A percentile compares a stretch with the other conserved stretches of the same genome.
These are phyloP conservation scores for Diaporthe ilicicola DNA, from an alignment of 2,329 filamentous ascomycete genomes.

Conservation along the genomic window DNA sequence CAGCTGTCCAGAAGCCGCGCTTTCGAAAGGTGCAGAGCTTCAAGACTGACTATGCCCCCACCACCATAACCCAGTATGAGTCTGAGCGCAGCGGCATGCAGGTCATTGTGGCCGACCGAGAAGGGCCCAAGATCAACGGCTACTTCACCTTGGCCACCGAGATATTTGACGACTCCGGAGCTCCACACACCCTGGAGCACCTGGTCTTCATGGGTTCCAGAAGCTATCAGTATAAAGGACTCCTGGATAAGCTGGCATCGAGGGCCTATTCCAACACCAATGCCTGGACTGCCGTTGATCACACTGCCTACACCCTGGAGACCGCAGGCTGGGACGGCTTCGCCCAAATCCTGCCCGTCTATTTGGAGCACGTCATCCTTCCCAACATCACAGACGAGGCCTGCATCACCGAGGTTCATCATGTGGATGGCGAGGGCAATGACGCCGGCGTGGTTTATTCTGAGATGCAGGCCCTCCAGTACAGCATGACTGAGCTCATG, in stretches of 20 bases:
- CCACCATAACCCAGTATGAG: slow-evolving; percentile 92
- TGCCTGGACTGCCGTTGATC: slow-evolving; percentile 95
- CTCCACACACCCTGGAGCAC: slow-evolving; percentile 87
- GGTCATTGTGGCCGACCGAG: slow-evolving; percentile 88
- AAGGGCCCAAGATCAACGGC: slow-evolving; percentile 93
- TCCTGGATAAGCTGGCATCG: slow-evolving; percentile 92
- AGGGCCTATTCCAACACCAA: slow-evolving; percentile 94
- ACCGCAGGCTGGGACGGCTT: slow-evolving; percentile 98
- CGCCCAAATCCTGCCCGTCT: slow-evolving; percentile 91
- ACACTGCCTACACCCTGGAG: slow-evolving; percentile 95
- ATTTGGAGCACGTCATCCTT: slow-evolving; percentile 91
- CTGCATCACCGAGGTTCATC: slow-evolving; percentile 95
- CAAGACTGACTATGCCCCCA: slow-evolving; percentile 87
- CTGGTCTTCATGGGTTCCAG: slow-evolving; percentile 90
- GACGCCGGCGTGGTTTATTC: slow-evolving; percentile 98
- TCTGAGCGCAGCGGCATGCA: slow-evolving; percentile 95
- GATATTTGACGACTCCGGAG: slow-evolving; percentile 96
- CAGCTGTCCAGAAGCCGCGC: slow-evolving; percentile 60
- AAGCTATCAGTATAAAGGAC: slow-evolving; percentile 92
- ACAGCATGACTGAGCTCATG: slow-evolving; percentile 85
- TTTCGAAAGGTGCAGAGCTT: slow-evolving; percentile 90
- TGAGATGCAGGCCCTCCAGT: slow-evolving; percentile 97
- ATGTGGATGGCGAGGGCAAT: slow-evolving; percentile 90
- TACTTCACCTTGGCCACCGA: slow-evolving; percentile 97
- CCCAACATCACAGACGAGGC: slow-evolving; percentile 92